phyloP scores from a whole-genome alignment of 371 early-diverging fungal genomes.

The Lichtheimia ramosa region DNA sequence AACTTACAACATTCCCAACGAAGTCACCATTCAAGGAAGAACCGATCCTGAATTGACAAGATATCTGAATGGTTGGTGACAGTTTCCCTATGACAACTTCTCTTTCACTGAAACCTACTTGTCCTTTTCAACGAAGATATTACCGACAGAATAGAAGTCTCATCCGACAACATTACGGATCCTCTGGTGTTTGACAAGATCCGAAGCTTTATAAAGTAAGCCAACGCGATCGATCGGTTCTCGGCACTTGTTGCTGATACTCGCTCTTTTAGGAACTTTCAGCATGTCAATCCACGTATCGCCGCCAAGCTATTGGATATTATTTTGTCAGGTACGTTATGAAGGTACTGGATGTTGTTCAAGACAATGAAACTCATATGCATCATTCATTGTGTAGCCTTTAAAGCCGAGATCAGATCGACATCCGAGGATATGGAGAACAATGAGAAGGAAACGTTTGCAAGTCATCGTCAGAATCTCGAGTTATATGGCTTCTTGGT shows the following conservation, averaged over 20 bases:
- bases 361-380: too few relatives aligned
- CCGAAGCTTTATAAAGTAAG: conserved; percentile 74
- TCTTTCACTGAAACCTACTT: background rate
- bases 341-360: too few relatives aligned
- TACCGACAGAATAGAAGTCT: conserved; percentile 61
- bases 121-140: conserved; percentile 43
- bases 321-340: conserved; percentile 58
- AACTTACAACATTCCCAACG: conserved; percentile 55
- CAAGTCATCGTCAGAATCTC: conserved; percentile 58
- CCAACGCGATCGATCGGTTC: background rate
- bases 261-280: conserved; percentile 26
- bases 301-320: conserved; percentile 55
- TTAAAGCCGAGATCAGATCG: conserved; percentile 60
- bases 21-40: conserved; percentile 58
- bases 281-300: conserved; percentile 32
- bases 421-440: conserved; percentile 60
- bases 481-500: conserved; percentile 80
- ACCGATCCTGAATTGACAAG: conserved; percentile 53
- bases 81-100: background rate
- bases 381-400: conserved; percentile 45
- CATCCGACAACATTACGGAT: conserved; percentile 57
- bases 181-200: conserved; percentile 58
- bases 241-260: background rate
- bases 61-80: conserved; percentile 46
- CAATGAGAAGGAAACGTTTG: conserved; percentile 68